These are phyloP conservation scores for Bryoglossum gracile DNA, from an alignment of 495 filamentous ascomycete species.

Conservation along the genomic window DNA sequence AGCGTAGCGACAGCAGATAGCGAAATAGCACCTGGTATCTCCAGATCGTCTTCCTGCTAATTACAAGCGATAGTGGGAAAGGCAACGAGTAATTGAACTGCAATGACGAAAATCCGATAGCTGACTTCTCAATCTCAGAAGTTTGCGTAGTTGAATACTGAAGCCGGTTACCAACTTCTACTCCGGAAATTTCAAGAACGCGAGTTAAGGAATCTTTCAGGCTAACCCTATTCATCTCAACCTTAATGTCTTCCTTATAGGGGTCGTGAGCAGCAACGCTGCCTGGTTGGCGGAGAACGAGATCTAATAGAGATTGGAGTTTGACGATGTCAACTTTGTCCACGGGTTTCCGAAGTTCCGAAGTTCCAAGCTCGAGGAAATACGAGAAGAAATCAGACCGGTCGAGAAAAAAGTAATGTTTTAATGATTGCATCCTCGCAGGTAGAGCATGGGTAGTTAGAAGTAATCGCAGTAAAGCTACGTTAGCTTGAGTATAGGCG, in stretches of 20 bases:
- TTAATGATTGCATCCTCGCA: conserved; percentile 73
- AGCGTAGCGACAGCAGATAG: conserved; percentile 75
- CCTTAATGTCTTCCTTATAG: conserved; percentile 92
- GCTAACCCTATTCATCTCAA: conserved; percentile 86
- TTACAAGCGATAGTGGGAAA: conserved; percentile 90
- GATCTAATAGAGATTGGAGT: conserved; percentile 81
- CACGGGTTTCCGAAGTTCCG: conserved; percentile 78
- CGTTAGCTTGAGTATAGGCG: conserved; percentile 88
- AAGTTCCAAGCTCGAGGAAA: conserved; percentile 79
- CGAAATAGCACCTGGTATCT: conserved; percentile 92
- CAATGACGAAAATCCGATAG: conserved; percentile 77
- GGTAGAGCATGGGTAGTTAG: conserved; percentile 84
- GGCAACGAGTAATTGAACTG: conserved; percentile 88
- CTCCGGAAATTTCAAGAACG: conserved; percentile 84
- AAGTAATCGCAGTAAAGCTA: conserved; percentile 80
- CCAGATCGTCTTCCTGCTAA: conserved; percentile 87
- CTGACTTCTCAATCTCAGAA: conserved; percentile 70
- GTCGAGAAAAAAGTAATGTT: conserved; percentile 97
- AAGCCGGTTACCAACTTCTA: conserved; percentile 70
- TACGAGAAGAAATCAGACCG: conserved; percentile 94
- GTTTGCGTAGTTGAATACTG: conserved; percentile 36
- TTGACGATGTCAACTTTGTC: conserved; percentile 81
- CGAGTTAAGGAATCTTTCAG: conserved; percentile 87
- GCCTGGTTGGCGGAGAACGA: conserved; percentile 91
- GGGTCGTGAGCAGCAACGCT: conserved; percentile 88